Evolutionary conservation across 1,284 basidiomycete genomes (phyloP), one percentile per base, ranked within the genome.

Genomic region (Marasmius fiardii): DNA sequence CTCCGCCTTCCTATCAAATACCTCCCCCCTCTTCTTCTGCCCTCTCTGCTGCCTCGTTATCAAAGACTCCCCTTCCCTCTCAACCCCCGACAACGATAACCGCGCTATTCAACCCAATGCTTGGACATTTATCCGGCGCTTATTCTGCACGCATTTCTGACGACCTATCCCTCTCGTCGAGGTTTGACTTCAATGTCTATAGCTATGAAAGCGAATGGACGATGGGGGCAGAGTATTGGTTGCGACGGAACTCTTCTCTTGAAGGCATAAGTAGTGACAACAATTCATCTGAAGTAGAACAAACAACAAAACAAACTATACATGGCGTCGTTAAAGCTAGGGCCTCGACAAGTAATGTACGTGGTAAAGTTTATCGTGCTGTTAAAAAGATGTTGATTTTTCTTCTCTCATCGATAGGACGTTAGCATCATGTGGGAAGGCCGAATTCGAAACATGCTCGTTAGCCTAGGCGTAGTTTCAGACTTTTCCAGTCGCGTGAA

Each of bases 181-280:
- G 96, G 16, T 98, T 96, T 68, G 95, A 98, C 67, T 95, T 98
- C 72, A 99, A 99, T 65, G 85, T 96, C 24, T 98, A 97, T 68
- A 95, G 92, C 67, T 98, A 96, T 71, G 94, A 97, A 64, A 94
- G 92, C 66, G 95, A 98, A 68, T 90, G 95, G 85, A 90, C 92
- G 4, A 80, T 98, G 71, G 96, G 93, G n/a, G 88, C 90, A 2
- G 93, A 95, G 70, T 95, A 92, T 90, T 95, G 92, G 92, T 80
- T 93, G 64, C 81, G 91, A 14, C 81, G 82, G 23, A 67, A 71
- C 39, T 41, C 39, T 16, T 16, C 61, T 63, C 1, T 61, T 67
- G 64, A 21, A 71, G n/a, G 35, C 18, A 28, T 7, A 14, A 65
- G 37, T 60, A 64, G 39, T 57, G 53, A 16, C 61, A 18, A 55